These are phyloP conservation scores for Mallotus japonicus DNA, from an alignment of 441 rosid species.

Conservation along the genomic window DNA sequence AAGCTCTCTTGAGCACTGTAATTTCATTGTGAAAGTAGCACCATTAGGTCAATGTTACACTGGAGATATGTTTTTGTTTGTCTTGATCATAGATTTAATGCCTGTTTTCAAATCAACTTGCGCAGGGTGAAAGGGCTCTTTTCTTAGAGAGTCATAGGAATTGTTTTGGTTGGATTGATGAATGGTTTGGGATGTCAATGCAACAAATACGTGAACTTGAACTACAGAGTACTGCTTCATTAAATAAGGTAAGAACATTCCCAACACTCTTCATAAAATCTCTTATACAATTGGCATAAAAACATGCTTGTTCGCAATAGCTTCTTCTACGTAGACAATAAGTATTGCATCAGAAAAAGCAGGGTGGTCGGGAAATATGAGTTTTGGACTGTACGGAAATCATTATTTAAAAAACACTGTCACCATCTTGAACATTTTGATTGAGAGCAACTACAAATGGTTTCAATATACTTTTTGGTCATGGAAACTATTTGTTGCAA, in stretches of 20 bases:
- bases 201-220: conserved; percentile 49
- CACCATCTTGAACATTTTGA: background rate
- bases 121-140: conserved; percentile 63
- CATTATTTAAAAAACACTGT: background rate
- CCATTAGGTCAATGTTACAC: background rate
- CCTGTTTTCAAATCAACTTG: background rate
- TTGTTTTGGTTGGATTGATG: conserved; percentile 69
- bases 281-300: background rate
- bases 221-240: conserved; percentile 26
- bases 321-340: background rate
- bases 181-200: conserved; percentile 61
- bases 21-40: background rate
- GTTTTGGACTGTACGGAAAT: background rate
- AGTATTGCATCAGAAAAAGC: background rate
- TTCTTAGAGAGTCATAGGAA: conserved; percentile 59
- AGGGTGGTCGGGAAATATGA: background rate
- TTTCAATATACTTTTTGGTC: background rate
- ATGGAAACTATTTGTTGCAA: background rate
- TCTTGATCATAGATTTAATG: background rate
- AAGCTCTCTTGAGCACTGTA: conserved; percentile 17
- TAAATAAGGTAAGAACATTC: conserved; percentile 38
- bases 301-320: background rate
- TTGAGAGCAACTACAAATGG: background rate
- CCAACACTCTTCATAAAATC: background rate
- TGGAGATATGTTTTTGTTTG: background rate